These are phyloP conservation scores for Chaetomium tenue DNA, from an alignment of 495 filamentous ascomycete species.

Conservation along the genomic window DNA sequence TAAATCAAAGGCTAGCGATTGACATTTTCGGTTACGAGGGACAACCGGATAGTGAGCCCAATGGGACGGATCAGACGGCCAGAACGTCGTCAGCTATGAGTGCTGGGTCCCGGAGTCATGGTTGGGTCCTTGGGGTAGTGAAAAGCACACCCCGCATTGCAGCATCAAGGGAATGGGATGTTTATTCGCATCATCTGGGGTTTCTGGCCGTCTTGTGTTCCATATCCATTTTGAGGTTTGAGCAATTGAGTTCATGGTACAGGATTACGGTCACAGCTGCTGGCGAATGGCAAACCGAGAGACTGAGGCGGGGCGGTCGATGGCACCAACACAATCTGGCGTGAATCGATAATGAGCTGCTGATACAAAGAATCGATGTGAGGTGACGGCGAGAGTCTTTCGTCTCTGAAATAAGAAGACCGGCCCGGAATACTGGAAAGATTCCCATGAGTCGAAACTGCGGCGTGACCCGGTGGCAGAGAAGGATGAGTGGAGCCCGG, in stretches of 20 bases:
- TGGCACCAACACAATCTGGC: no score
- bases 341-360: no score
- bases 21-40: slow-evolving; percentile 38
- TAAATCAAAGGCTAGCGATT: slow-evolving; percentile 38
- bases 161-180: slow-evolving; percentile 41
- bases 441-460: no score
- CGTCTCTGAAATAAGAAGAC: no score
- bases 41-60: slow-evolving; percentile 32
- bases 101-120: slow-evolving; percentile 38
- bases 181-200: slow-evolving; percentile 34
- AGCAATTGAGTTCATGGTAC: slow-evolving; percentile 21
- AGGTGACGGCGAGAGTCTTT: no score
- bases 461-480: no score
- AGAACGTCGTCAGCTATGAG: slow-evolving; percentile 29
- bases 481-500: no score
- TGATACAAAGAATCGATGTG: no score
- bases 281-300: not conserved
- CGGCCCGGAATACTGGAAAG: no score
- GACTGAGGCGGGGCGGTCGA: not conserved
- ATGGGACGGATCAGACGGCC: slow-evolving; percentile 33
- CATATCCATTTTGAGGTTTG: slow-evolving; percentile 18
- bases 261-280: not conserved
- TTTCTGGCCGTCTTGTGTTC: slow-evolving; percentile 22
- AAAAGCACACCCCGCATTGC: slow-evolving; percentile 32
- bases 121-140: slow-evolving; percentile 34